Conservation (phyloP, 2,329 filamentous ascomycete species). For the Aspergillus jensenii region DNA sequence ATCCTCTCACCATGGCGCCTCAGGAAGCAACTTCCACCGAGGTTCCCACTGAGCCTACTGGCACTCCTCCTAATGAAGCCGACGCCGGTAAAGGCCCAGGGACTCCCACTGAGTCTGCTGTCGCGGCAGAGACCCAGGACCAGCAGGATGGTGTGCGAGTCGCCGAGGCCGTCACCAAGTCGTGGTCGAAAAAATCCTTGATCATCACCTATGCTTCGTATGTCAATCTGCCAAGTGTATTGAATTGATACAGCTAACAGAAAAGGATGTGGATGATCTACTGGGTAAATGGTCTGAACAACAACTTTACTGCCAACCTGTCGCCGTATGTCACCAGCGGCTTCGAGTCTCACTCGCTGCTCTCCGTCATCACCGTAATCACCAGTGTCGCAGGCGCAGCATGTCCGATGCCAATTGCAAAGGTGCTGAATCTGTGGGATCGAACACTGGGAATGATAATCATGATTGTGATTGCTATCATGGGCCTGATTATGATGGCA, state of each 20-base stretch:
- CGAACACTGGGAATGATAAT: slow-evolving; percentile 57
- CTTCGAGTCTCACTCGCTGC: slow-evolving; percentile 54
- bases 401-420: slow-evolving; percentile 60
- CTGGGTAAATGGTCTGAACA: slow-evolving; percentile 43
- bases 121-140: neutral
- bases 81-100: too few relatives aligned
- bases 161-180: slow-evolving; percentile 45
- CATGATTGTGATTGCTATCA: slow-evolving; percentile 47
- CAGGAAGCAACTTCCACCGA: too few relatives aligned
- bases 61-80: too few relatives aligned
- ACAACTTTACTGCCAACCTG: slow-evolving; percentile 40
- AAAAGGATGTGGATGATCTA: slow-evolving; percentile 44
- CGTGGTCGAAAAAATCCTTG: slow-evolving; percentile 44
- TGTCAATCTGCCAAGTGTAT: slow-evolving; percentile 11
- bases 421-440: slow-evolving; percentile 63
- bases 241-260: neutral
- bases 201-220: slow-evolving; percentile 41
- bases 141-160: slow-evolving; percentile 40
- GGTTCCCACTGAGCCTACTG: too few relatives aligned
- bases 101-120: too few relatives aligned
- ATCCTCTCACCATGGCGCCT: too few relatives aligned
- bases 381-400: slow-evolving; percentile 57
- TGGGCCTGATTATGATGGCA: slow-evolving; percentile 63
- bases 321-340: slow-evolving; percentile 54
- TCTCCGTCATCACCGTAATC: slow-evolving; percentile 55